Conservation (phyloP, 305 asterid species). For the Solanum hybrid region DNA sequence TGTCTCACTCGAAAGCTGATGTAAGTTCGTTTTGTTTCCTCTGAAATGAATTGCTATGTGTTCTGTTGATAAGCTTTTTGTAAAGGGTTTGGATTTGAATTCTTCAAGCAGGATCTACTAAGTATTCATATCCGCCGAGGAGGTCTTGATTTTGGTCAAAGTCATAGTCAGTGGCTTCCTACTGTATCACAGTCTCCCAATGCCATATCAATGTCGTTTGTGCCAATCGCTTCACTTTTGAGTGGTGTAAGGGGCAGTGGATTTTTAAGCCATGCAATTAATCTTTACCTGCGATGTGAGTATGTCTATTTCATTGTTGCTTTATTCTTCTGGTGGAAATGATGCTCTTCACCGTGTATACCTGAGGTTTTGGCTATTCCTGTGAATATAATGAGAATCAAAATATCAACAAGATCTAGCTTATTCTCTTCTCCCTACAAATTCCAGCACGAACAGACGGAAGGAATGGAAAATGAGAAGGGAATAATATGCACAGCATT, state of each 20-base stretch:
- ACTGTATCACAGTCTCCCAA: slow-evolving; percentile 78
- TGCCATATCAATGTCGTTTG: slow-evolving; percentile 83
- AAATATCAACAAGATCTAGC: background rate
- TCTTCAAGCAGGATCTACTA: slow-evolving; percentile 54
- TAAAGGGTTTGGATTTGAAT: slow-evolving; percentile 2
- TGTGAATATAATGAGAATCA: background rate
- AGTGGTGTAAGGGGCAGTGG: slow-evolving; percentile 86
- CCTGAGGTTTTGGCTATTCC: background rate
- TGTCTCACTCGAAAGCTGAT: slow-evolving; percentile 66
- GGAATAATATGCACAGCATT: background rate
- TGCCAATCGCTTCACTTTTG: slow-evolving; percentile 82
- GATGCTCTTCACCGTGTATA: background rate
- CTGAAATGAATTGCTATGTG: background rate
- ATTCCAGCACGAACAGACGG: background rate
- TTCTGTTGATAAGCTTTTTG: background rate
- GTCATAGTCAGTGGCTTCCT: slow-evolving; percentile 87
- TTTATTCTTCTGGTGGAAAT: background rate
- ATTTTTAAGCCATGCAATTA: slow-evolving; percentile 79
- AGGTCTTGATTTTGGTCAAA: slow-evolving; percentile 66
- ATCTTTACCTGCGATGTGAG: slow-evolving; percentile 89
- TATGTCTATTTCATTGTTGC: background rate
- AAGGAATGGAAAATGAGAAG: slow-evolving; percentile 3
- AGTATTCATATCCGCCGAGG: slow-evolving; percentile 72
- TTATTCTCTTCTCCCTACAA: background rate
- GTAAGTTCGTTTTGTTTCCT: slow-evolving; percentile 25